Evolutionary conservation across 2,329 filamentous ascomycete species (phyloP).

Genomic region (Ceratocystis alfenasii): DNA sequence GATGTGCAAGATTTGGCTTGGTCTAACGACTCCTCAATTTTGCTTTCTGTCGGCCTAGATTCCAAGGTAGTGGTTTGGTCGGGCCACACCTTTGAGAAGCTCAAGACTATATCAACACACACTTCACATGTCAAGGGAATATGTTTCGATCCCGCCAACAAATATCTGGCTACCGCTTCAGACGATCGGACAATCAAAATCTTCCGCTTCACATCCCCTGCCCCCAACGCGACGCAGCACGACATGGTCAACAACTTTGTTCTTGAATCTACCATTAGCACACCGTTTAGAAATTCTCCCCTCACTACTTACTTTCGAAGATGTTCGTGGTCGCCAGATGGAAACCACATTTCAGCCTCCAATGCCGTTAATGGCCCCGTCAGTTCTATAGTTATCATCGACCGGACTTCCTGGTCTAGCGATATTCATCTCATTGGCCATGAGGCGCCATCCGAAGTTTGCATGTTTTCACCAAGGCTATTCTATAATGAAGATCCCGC

Average conservation of each 20-base stretch:
- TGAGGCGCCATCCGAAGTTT: conserved; percentile 92
- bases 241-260: conserved; percentile 96
- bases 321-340: conserved; percentile 96
- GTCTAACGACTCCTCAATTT: conserved; percentile 88
- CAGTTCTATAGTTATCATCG: conserved; percentile 91
- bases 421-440: conserved; percentile 97
- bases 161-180: conserved; percentile 96
- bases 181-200: conserved; percentile 96
- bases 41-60: conserved; percentile 91
- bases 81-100: conserved; percentile 91
- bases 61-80: conserved; percentile 99
- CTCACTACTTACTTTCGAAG: conserved; percentile 93
- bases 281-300: conserved; percentile 81
- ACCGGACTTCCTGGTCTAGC: conserved; percentile 82
- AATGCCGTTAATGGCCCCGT: conserved; percentile 97
- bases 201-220: conserved; percentile 83
- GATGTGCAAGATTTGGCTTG: conserved; percentile 96
- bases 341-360: conserved; percentile 89
- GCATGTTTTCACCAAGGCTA: conserved; percentile 85
- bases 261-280: conserved; percentile 78
- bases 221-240: conserved; percentile 81
- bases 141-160: conserved; percentile 96
- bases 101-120: conserved; percentile 85
- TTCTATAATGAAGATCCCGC: conserved; percentile 63
- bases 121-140: conserved; percentile 98